phyloP scores from a whole-genome alignment of 192 early-diverging fungal genomes.

The Linnemannia hyalina region DNA sequence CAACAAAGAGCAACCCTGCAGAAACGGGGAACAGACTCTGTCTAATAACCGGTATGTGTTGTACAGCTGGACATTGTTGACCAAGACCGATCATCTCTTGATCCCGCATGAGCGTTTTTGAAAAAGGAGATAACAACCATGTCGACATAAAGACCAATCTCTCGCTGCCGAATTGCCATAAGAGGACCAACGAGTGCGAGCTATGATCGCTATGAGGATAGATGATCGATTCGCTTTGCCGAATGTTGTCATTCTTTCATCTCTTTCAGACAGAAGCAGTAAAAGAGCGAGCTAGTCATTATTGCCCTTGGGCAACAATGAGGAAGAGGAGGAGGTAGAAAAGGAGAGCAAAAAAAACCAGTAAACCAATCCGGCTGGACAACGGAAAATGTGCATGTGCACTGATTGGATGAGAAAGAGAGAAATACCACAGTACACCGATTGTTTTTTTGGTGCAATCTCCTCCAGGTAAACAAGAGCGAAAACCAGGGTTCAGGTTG shows the following conservation, averaged over 20 bases:
- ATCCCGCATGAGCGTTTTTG: no score
- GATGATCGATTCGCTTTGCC: neutral
- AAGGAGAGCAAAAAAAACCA: neutral
- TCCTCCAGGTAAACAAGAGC: neutral
- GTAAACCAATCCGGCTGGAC: neutral
- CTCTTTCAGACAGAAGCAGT: neutral
- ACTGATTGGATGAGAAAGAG: neutral
- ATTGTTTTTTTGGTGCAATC: neutral
- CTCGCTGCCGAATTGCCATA: neutral
- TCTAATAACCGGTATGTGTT: neutral
- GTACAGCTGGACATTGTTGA: neutral
- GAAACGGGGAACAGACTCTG: neutral
- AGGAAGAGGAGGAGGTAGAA: neutral
- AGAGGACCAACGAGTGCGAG: neutral
- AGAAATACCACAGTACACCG: neutral
- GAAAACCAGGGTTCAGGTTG: neutral
- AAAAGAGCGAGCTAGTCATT: neutral
- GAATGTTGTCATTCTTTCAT: neutral
- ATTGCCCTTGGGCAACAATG: neutral
- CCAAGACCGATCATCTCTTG: neutral
- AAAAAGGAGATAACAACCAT: neutral
- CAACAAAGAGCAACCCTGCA: neutral
- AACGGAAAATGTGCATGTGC: neutral
- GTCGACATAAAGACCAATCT: neutral
- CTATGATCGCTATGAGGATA: neutral